Evolutionary conservation across 2,329 filamentous ascomycete species (phyloP).

Genomic region (Nectriaceae sp.): DNA sequence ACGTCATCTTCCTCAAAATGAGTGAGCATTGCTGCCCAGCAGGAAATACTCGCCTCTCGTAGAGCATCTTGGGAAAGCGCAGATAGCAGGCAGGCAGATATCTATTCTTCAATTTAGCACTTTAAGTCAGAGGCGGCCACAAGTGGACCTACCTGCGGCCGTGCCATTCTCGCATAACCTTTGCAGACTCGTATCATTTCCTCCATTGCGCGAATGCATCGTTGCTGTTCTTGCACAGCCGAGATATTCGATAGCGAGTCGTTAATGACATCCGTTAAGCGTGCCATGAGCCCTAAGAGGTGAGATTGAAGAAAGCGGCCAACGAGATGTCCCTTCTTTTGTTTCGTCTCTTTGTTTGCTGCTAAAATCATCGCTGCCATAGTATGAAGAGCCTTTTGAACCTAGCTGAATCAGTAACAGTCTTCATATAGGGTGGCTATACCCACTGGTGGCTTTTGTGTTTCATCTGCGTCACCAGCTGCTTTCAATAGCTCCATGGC

Average conservation of each 20-base stretch:
- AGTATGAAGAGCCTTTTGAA: slow-evolving; percentile 48
- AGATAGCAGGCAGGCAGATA: slow-evolving; percentile 88
- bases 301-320: slow-evolving; percentile 79
- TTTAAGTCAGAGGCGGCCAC: neutral
- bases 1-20: slow-evolving; percentile 79
- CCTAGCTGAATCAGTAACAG: slow-evolving; percentile 33
- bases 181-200: slow-evolving; percentile 82
- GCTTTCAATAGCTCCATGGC: slow-evolving; percentile 81
- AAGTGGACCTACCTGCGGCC: slow-evolving; percentile 70
- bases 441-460: slow-evolving; percentile 59
- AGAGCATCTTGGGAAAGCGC: slow-evolving; percentile 75
- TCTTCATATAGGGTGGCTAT: neutral
- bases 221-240: slow-evolving; percentile 67
- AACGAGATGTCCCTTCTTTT: slow-evolving; percentile 58
- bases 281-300: slow-evolving; percentile 82
- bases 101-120: slow-evolving; percentile 49
- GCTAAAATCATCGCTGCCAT: slow-evolving; percentile 46
- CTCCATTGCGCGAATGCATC: slow-evolving; percentile 80
- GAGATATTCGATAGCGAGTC: slow-evolving; percentile 58
- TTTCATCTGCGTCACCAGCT: slow-evolving; percentile 67
- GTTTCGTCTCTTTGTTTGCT: slow-evolving; percentile 43
- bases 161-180: slow-evolving; percentile 71
- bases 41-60: slow-evolving; percentile 76
- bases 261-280: slow-evolving; percentile 78
- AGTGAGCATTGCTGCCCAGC: slow-evolving; percentile 79